A percentile compares a stretch with the other conserved stretches of the same genome.
Evolutionary conservation across 192 early-diverging fungal species (phyloP).

Genomic region (Physocladia obscura): DNA sequence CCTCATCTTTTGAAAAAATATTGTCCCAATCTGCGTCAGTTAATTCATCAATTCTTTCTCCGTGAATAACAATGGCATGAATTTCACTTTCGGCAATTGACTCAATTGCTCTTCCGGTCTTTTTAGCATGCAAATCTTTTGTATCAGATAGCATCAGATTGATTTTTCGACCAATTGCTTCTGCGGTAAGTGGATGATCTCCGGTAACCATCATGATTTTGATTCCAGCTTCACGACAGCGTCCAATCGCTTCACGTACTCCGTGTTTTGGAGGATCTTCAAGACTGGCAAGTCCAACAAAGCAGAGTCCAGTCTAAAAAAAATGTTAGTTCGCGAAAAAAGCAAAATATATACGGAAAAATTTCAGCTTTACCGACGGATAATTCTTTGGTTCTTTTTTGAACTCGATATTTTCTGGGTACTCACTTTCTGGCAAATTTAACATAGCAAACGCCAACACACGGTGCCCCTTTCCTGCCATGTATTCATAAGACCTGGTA

Average conservation of each 20-base stretch:
- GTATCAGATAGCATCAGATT: conserved; percentile 91
- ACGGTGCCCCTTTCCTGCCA: conserved; percentile 91
- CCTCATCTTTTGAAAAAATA: conserved; percentile 89
- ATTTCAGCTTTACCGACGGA: conserved; percentile 42
- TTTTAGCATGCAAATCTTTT: conserved; percentile 71
- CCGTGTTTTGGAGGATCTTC: conserved; percentile 98
- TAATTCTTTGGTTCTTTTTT: conserved; percentile 74
- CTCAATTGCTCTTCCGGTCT: conserved; percentile 55
- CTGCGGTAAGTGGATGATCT: conserved; percentile 93
- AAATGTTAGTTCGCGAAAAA: neutral
- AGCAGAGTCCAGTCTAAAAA: conserved; percentile 53
- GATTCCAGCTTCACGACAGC: conserved; percentile 88
- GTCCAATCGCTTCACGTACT: conserved; percentile 95
- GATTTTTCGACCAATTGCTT: conserved; percentile 93
- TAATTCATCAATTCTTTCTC: conserved; percentile 80
- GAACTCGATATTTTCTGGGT: conserved; percentile 75
- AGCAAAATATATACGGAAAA: neutral
- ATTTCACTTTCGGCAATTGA: conserved; percentile 78
- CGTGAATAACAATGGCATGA: conserved; percentile 89
- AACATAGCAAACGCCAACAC: conserved; percentile 83
- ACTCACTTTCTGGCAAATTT: conserved; percentile 63
- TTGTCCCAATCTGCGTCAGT: conserved; percentile 85
- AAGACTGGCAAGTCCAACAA: conserved; percentile 85
- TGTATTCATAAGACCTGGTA: conserved; percentile 78
- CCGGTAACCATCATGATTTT: conserved; percentile 99